These are phyloP conservation scores for Metschnikowia arizonensis DNA, from an alignment of 805 yeast species.

Conservation along the genomic window DNA sequence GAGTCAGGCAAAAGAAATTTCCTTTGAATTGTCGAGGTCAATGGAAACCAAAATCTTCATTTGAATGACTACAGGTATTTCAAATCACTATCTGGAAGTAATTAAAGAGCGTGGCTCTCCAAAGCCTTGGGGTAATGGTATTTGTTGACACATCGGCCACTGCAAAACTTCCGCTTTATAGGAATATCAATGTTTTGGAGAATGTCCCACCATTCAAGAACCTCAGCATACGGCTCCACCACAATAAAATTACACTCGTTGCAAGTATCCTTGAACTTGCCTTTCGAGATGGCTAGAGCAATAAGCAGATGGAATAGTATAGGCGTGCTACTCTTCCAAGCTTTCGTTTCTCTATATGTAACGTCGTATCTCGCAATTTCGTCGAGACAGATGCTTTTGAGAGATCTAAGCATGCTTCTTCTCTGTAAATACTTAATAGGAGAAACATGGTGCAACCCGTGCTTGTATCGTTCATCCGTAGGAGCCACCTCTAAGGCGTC, in stretches of 20 bases:
- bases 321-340: slow-evolving; percentile 51
- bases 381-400: slow-evolving; percentile 47
- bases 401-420: slow-evolving; percentile 36
- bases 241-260: slow-evolving; percentile 46
- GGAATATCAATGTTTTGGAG: slow-evolving; percentile 48
- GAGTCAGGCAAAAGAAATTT: neutral
- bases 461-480: neutral
- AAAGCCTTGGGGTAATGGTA: slow-evolving; percentile 15
- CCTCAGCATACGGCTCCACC: slow-evolving; percentile 56
- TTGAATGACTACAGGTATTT: neutral
- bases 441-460: slow-evolving; percentile 19
- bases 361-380: slow-evolving; percentile 49
- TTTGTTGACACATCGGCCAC: slow-evolving; percentile 41
- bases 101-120: neutral
- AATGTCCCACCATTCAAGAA: slow-evolving; percentile 66
- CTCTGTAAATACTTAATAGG: slow-evolving; percentile 23
- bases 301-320: slow-evolving; percentile 43
- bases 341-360: slow-evolving; percentile 48
- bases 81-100: neutral
- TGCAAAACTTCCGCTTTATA: slow-evolving; percentile 51
- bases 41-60: neutral
- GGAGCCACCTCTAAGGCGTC: slow-evolving; percentile 22
- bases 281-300: slow-evolving; percentile 51
- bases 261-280: slow-evolving; percentile 48
- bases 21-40: neutral